phyloP scores from a whole-genome alignment of 306 rosid species.

The Gleditsia sinensis region DNA sequence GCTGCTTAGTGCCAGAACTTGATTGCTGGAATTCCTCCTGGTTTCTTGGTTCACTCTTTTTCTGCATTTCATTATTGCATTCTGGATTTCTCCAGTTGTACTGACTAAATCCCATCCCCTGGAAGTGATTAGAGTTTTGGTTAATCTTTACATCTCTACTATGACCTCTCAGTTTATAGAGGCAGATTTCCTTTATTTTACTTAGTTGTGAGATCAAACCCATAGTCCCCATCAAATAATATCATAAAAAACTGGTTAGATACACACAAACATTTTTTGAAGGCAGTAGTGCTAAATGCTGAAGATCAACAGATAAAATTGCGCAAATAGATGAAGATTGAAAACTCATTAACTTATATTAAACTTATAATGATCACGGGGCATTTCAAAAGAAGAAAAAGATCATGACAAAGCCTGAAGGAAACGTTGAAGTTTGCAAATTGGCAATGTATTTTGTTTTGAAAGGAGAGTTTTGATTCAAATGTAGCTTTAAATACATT shows the following conservation, averaged over 20 bases:
- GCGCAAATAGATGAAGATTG: conserved; percentile 1
- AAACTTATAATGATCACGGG: not conserved
- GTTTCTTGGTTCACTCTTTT: too few relatives aligned
- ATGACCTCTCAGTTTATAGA: too few relatives aligned
- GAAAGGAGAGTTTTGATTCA: not conserved
- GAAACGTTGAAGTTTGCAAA: not conserved
- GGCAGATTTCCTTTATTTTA: too few relatives aligned
- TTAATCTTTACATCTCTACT: too few relatives aligned
- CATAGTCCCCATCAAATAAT: too few relatives aligned
- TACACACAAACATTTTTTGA: not conserved
- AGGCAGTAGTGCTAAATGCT: not conserved
- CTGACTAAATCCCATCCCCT: too few relatives aligned
- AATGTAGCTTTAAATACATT: not conserved
- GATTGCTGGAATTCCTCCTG: too few relatives aligned
- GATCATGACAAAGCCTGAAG: not conserved
- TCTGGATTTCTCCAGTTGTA: too few relatives aligned
- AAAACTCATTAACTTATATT: not conserved
- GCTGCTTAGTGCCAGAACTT: too few relatives aligned
- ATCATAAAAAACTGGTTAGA: not conserved
- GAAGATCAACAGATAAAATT: not conserved
- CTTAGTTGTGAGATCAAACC: too few relatives aligned
- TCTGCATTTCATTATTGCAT: too few relatives aligned
- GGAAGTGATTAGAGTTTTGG: too few relatives aligned
- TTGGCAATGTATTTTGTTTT: not conserved
- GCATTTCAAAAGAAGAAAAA: not conserved